Evolutionary conservation across 768 basidiomycete genomes (phyloP).

Genomic region (Xerocomus potaroensis): DNA sequence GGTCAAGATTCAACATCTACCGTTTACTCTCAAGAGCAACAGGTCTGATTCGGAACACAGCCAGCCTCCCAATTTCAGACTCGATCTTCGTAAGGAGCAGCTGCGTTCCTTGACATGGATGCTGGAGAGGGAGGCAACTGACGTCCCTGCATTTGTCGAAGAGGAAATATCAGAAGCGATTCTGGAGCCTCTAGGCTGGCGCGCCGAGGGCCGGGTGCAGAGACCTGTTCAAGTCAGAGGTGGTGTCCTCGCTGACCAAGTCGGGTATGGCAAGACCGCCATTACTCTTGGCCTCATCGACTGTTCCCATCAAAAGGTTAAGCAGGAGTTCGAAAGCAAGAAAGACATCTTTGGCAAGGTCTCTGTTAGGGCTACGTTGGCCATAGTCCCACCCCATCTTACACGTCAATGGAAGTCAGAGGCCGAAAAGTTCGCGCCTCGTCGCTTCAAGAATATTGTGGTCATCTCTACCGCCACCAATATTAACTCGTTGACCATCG

Average conservation of each 20-base stretch:
- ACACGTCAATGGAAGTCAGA: slow-evolving; percentile 89
- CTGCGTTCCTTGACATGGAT: slow-evolving; percentile 91
- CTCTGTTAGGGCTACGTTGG: slow-evolving; percentile 73
- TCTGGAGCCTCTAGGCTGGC: slow-evolving; percentile 83
- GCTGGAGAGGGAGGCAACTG: slow-evolving; percentile 67
- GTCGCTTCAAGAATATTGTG: slow-evolving; percentile 45
- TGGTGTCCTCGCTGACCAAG: slow-evolving; percentile 92
- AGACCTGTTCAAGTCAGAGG: slow-evolving; percentile 73
- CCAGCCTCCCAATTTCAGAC: slow-evolving; percentile 76
- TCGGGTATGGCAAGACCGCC: slow-evolving; percentile 96
- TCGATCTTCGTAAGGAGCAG: slow-evolving; percentile 77
- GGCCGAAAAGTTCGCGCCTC: slow-evolving; percentile 68
- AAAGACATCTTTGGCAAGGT: slow-evolving; percentile 56
- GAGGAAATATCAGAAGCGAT: slow-evolving; percentile 93
- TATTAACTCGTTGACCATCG: slow-evolving; percentile 67
- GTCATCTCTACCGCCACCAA: slow-evolving; percentile 65
- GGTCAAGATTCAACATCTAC: slow-evolving; percentile 53
- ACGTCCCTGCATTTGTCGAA: slow-evolving; percentile 75
- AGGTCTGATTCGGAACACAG: slow-evolving; percentile 60
- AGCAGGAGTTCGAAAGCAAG: slow-evolving; percentile 53
- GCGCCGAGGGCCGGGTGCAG: slow-evolving; percentile 88
- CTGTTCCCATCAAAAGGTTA: slow-evolving; percentile 53
- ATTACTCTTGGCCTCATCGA: slow-evolving; percentile 90
- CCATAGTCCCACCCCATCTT: slow-evolving; percentile 87
- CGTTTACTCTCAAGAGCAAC: slow-evolving; percentile 75